These are phyloP conservation scores for Leptosphaerulina australis DNA, from an alignment of 2,329 filamentous ascomycete species.

Conservation along the genomic window DNA sequence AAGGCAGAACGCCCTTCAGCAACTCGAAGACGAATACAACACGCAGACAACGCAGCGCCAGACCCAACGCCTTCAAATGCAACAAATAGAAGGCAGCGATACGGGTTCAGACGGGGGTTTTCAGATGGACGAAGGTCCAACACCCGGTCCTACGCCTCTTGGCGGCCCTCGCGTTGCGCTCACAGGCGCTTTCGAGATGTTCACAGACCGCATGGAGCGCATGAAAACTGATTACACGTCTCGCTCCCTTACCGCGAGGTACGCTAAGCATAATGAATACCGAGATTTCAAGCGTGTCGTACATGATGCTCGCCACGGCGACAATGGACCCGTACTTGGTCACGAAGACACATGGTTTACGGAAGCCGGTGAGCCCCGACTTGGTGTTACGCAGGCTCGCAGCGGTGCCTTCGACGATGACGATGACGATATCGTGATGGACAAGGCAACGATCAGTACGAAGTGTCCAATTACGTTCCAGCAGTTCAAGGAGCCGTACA, in stretches of 20 bases:
- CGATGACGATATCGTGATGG: slow-evolving; percentile 73
- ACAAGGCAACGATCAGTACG: slow-evolving; percentile 66
- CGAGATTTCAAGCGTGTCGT: slow-evolving; percentile 65
- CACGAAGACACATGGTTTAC: slow-evolving; percentile 68
- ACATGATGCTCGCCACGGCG: slow-evolving; percentile 65
- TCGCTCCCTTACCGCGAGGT: slow-evolving; percentile 51
- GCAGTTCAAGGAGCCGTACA: slow-evolving; percentile 69
- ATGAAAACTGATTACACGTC: slow-evolving; percentile 54
- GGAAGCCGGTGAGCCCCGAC: slow-evolving; percentile 53
- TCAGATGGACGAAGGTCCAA: slow-evolving; percentile 45
- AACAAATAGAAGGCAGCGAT: slow-evolving; percentile 23
- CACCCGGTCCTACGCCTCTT: slow-evolving; percentile 48
- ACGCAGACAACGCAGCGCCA: slow-evolving; percentile 48
- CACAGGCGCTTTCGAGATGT: slow-evolving; percentile 46
- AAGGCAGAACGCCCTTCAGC: slow-evolving; percentile 42
- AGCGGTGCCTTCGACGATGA: slow-evolving; percentile 56
- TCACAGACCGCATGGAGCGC: slow-evolving; percentile 46
- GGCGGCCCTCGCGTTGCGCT: slow-evolving; percentile 43
- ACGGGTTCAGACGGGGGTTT: slow-evolving; percentile 43
- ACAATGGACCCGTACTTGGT: slow-evolving; percentile 60
- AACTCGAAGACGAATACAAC: slow-evolving; percentile 37
- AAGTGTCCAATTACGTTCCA: slow-evolving; percentile 73
- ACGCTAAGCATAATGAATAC: slow-evolving; percentile 66
- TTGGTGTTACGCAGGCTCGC: slow-evolving; percentile 48
- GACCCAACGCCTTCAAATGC: slow-evolving; percentile 28